phyloP scores from a whole-genome alignment of 1,284 basidiomycete species.

The Schizopora paradoxa region DNA sequence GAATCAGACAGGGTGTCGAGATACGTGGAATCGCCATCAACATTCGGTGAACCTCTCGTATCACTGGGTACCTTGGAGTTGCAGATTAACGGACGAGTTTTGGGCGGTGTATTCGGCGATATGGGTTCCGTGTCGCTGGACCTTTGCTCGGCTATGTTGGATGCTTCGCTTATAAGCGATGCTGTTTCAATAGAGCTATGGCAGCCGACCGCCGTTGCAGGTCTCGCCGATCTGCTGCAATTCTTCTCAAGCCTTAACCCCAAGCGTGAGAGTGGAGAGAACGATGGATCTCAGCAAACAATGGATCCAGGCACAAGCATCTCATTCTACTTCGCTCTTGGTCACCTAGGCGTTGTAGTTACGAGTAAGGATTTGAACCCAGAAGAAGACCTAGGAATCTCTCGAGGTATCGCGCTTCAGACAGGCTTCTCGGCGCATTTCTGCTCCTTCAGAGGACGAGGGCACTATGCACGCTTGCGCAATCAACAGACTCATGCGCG shows the following conservation, averaged over 20 bases:
- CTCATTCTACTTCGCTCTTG: constrained; percentile 53
- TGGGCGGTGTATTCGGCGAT: constrained; percentile 44
- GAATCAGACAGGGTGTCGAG: neutral
- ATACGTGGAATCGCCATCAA: constrained; percentile 20
- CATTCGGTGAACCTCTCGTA: constrained; percentile 45
- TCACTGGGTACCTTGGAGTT: constrained; percentile 54
- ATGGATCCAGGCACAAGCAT: constrained; percentile 40
- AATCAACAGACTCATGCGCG: constrained; percentile 37
- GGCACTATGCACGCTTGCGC: constrained; percentile 41
- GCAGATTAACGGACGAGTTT: constrained; percentile 35
- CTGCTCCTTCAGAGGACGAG: constrained; percentile 44
- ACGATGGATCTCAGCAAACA: constrained; percentile 14
- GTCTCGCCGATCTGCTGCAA: constrained; percentile 41
- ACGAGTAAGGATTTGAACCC: constrained; percentile 78
- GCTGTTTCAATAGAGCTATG: constrained; percentile 67
- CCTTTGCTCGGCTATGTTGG: constrained; percentile 42
- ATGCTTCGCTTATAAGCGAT: constrained; percentile 52
- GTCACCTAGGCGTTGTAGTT: constrained; percentile 60
- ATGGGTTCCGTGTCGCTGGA: constrained; percentile 44
- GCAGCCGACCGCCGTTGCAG: constrained; percentile 59
- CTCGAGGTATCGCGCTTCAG: constrained; percentile 67
- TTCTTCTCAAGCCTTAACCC: constrained; percentile 26
- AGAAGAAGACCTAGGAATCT: constrained; percentile 55
- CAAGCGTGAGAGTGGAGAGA: constrained; percentile 4
- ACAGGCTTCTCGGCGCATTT: constrained; percentile 57